Base-by-base conservation (phyloP, 2,329 filamentous ascomycete genomes). In the Chrysoporthe deuterocubensis region DNA sequence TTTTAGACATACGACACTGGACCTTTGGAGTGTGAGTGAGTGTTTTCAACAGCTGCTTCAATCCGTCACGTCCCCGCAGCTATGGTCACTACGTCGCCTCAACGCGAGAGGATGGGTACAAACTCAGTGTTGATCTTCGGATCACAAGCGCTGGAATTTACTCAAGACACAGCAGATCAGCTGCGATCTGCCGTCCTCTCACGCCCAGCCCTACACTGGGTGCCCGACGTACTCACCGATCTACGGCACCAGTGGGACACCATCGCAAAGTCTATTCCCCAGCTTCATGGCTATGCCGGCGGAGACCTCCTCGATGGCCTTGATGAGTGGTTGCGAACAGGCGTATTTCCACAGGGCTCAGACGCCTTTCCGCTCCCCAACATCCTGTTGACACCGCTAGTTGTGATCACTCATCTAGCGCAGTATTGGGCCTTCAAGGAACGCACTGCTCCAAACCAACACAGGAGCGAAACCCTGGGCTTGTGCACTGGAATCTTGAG, bases 401-500 rank as follows among this genome's bases (percentile, higher is more conserved):
- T 43, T n/a, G 62, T 64, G 4, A 26, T 64, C 13, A 54, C 48
- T 0, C 62, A 64, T 8, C 11, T 64, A 26, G 43, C 52, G n/a
- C 52, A 48, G 13, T 54, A 54, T 26, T 54, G 50, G 50, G 16
- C 50, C 21, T 54, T 54, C 50, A 54, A 54, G 50, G 50, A 54
- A 52, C 48, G 9, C 9, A n/a, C 21, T 64, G 42, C 52, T 50
- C 4, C 37, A 6, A 56, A n/a, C 50, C 32, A 64, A 16, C 40
- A 54, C 42, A 32, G 14, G 16, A 46, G n/a, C 18, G 52, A 64
- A 32, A 64, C 64, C 16, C 16, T 66, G 48, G 81, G 81, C 0
- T 77, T 83, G 62, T 83, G 81, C 46, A 78, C 77, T 1, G 81
- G 81, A 0, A 67, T 82, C 3, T 64, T 83, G 21, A 77, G 72